Evolutionary conservation across 306 rosid genomes (phyloP).

Genomic region (Begonia fuchsioides): DNA sequence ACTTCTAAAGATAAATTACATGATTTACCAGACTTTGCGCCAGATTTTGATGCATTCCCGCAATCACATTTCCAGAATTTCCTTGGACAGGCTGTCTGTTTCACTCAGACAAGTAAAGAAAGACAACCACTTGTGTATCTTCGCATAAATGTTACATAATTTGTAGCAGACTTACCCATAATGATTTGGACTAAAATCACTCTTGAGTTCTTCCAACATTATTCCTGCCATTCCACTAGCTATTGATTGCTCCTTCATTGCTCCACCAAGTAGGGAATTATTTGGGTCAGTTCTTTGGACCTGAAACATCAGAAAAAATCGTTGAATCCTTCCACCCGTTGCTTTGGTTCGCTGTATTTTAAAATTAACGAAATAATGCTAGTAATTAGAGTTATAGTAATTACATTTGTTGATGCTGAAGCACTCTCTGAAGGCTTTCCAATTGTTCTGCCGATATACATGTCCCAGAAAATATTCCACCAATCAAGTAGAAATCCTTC

Average conservation of each 20-base stretch:
- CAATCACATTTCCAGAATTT: constrained; percentile 54
- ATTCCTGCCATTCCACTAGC: constrained; percentile 82
- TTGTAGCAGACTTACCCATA: constrained; percentile 53
- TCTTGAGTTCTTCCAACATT: constrained; percentile 83
- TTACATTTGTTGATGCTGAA: constrained; percentile 58
- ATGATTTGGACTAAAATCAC: constrained; percentile 64
- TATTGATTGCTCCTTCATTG: constrained; percentile 68
- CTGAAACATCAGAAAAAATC: constrained; percentile 53
- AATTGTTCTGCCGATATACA: constrained; percentile 72
- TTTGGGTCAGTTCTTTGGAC: constrained; percentile 78
- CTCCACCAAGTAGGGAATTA: constrained; percentile 63
- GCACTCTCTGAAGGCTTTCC: constrained; percentile 91
- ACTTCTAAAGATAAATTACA: constrained; percentile 23
- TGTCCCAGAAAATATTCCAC: constrained; percentile 98
- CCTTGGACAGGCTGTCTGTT: constrained; percentile 84
- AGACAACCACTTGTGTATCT: constrained; percentile 2
- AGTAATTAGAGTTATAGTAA: neutral
- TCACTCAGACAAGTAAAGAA: constrained; percentile 1
- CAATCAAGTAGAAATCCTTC: constrained; percentile 93
- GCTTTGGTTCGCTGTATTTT: constrained; percentile 61
- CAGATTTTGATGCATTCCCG: constrained; percentile 85
- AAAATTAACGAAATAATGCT: too few relatives aligned
- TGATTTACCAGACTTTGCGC: constrained; percentile 56
- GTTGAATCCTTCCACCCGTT: constrained; percentile 80
- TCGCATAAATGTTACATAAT: constrained; percentile 10